Percentiles rank a stretch among this genome's conserved stretches.
These are phyloP conservation scores for Populus alba DNA, from an alignment of 345 rosid genomes.

Conservation along the genomic window DNA sequence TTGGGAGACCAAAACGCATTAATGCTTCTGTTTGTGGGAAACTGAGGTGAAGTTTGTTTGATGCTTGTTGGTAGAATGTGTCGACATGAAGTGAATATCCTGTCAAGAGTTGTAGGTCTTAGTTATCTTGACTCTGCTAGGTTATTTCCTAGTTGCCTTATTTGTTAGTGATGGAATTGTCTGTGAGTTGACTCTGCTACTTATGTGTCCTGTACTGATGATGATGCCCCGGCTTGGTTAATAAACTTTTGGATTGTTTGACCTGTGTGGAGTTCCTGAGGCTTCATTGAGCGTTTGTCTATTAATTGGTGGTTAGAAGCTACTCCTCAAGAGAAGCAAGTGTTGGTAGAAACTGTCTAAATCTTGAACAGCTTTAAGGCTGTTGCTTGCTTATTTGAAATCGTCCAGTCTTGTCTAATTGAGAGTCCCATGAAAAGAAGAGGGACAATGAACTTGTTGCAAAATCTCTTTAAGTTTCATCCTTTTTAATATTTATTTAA, in stretches of 20 bases:
- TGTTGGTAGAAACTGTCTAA: not conserved
- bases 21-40: not conserved
- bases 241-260: not conserved
- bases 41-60: conserved; percentile 10
- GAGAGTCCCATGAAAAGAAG: not conserved
- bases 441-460: not conserved
- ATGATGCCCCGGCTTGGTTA: not conserved
- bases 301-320: not conserved
- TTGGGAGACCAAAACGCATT: not conserved
- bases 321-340: not conserved
- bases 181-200: not conserved
- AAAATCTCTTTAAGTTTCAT: too few relatives aligned
- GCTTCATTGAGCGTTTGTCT: too few relatives aligned
- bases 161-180: not conserved
- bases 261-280: not conserved
- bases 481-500: too few relatives aligned
- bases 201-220: not conserved
- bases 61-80: conserved; percentile 14
- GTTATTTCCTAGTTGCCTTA: not conserved
- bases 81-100: conserved; percentile 20
- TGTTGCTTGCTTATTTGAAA: not conserved
- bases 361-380: not conserved
- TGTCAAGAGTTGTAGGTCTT: not conserved
- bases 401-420: not conserved
- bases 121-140: not conserved